A percentile compares a stretch with the other conserved stretches of the same genome.
phyloP scores from a whole-genome alignment of 2,329 filamentous ascomycete species.

The Diaporthe helianthi region DNA sequence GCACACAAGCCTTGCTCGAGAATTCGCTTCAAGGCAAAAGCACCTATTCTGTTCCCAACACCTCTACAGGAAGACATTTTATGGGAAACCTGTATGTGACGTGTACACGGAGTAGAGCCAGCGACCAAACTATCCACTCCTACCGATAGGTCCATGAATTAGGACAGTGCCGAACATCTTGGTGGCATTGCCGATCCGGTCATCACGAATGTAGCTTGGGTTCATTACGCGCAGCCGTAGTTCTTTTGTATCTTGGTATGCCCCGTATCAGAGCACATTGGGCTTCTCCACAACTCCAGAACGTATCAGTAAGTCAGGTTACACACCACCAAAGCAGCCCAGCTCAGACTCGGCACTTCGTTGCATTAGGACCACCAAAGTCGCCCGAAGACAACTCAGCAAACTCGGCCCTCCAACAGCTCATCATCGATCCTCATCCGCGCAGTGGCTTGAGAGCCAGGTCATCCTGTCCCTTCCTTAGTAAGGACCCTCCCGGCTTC shows the following conservation, averaged over 20 bases:
- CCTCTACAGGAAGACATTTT: too few species aligned
- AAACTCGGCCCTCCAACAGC: neutral
- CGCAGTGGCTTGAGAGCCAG: neutral
- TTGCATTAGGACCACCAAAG: constrained; percentile 7
- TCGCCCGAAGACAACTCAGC: neutral
- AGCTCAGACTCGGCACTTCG: neutral
- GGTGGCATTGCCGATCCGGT: neutral
- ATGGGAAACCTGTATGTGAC: too few species aligned
- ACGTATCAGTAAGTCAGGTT: neutral
- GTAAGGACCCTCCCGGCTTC: constrained; percentile 21
- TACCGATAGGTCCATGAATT: neutral
- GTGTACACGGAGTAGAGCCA: neutral
- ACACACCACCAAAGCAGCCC: constrained; percentile 5
- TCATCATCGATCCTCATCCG: neutral
- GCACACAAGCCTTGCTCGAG: too few species aligned
- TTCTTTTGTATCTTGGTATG: neutral
- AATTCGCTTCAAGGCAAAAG: too few species aligned
- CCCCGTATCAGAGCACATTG: neutral
- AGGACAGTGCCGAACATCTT: neutral
- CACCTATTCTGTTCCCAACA: too few species aligned
- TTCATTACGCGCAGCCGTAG: neutral
- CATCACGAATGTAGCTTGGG: neutral
- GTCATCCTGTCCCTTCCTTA: neutral
- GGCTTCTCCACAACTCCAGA: neutral
- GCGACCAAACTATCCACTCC: neutral